Evolutionary conservation across 1,284 basidiomycete genomes (phyloP).

Genomic region (Trichosporon sp.): DNA sequence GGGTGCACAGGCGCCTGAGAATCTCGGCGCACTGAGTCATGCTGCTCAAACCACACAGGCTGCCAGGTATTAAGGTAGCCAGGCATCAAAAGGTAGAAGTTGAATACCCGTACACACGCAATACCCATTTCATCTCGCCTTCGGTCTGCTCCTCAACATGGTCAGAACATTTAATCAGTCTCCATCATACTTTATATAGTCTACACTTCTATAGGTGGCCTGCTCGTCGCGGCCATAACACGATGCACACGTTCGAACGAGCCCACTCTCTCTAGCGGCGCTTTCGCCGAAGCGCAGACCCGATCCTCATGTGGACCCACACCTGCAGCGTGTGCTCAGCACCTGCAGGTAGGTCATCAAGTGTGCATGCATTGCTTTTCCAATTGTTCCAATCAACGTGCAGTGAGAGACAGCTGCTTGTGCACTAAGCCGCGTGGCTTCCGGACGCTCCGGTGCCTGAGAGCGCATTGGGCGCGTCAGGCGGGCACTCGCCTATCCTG

Average conservation of each 20-base stretch:
- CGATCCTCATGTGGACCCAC: too few relatives aligned
- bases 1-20: neutral
- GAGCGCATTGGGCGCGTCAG: neutral
- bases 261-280: too few relatives aligned
- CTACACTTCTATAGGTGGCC: neutral
- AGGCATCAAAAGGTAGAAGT: neutral
- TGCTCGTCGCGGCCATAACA: neutral
- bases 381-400: too few relatives aligned
- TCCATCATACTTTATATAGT: neutral
- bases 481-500: too few relatives aligned
- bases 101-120: neutral
- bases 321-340: too few relatives aligned
- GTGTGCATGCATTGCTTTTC: too few relatives aligned
- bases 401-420: too few relatives aligned
- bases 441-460: neutral
- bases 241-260: neutral
- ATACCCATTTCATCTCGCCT: neutral
- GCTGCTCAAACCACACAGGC: neutral
- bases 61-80: neutral
- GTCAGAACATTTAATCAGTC: neutral
- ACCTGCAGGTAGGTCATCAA: too few relatives aligned
- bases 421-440: neutral
- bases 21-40: neutral
- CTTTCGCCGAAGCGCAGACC: too few relatives aligned
- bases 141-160: neutral